Percentiles rank a stretch among this genome's conserved stretches.
Evolutionary conservation across 495 filamentous ascomycete species (phyloP).

Genomic region (Extremus antarcticus): DNA sequence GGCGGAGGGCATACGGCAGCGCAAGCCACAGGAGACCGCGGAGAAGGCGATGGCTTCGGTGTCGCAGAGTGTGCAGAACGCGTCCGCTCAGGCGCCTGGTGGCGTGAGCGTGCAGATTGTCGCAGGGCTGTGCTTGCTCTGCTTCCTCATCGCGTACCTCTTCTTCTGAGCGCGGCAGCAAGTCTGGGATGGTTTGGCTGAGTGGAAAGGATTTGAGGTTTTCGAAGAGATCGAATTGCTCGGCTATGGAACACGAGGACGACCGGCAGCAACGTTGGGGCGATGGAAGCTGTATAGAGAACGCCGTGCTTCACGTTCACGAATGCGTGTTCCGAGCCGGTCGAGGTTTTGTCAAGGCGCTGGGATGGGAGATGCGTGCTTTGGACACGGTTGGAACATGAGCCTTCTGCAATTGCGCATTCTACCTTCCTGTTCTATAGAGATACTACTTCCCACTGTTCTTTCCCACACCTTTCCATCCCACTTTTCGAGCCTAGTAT

Average conservation of each 20-base stretch:
- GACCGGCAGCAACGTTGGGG: no score
- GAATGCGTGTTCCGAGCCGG: no score
- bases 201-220: no score
- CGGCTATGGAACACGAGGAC: no score
- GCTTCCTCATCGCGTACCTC: constrained; percentile 88
- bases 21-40: constrained; percentile 38
- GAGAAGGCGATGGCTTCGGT: constrained; percentile 33
- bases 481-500: no score
- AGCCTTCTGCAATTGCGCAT: background rate
- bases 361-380: background rate
- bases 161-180: constrained; percentile 56
- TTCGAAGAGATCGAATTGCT: no score
- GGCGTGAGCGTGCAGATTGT: constrained; percentile 83
- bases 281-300: no score
- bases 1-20: constrained; percentile 56
- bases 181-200: no score
- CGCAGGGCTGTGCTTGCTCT: constrained; percentile 71
- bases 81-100: constrained; percentile 24
- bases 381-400: background rate
- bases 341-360: background rate
- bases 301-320: no score
- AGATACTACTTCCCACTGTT: background rate
- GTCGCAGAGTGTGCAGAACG: constrained; percentile 16
- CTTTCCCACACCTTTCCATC: no score
- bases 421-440: background rate